These are phyloP conservation scores for Candida schatavii DNA, from an alignment of 805 yeast genomes.

Conservation along the genomic window DNA sequence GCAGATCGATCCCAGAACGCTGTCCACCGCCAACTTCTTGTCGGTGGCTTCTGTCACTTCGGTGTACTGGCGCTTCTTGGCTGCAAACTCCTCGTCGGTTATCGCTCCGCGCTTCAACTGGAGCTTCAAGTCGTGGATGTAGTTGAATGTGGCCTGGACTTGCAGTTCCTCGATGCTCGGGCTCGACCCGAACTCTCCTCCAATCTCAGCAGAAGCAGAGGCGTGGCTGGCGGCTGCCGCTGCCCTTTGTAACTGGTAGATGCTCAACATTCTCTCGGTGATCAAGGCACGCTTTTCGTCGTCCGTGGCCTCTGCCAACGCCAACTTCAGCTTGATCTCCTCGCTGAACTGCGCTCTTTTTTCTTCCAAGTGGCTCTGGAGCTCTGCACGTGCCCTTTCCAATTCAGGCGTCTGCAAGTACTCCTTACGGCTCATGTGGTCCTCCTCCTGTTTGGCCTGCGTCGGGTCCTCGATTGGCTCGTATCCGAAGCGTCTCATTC, in stretches of 20 bases:
- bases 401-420: constrained; percentile 54
- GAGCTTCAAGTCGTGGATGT: constrained; percentile 44
- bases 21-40: constrained; percentile 45
- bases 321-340: constrained; percentile 10
- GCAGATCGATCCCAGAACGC: constrained; percentile 36
- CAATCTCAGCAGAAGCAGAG: too few relatives aligned
- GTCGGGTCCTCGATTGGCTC: constrained; percentile 47
- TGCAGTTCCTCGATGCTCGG: constrained; percentile 53
- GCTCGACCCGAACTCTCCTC: too few relatives aligned
- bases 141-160: constrained; percentile 53
- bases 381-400: constrained; percentile 33
- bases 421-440: constrained; percentile 66
- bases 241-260: constrained; percentile 44
- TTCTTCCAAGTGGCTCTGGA: constrained; percentile 28
- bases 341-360: constrained; percentile 13
- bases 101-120: constrained; percentile 36
- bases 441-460: constrained; percentile 57
- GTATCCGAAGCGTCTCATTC: constrained; percentile 80
- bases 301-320: constrained; percentile 18
- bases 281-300: constrained; percentile 31
- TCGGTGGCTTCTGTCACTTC: constrained; percentile 42
- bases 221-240: too few relatives aligned
- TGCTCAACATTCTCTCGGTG: constrained; percentile 50
- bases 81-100: constrained; percentile 20
- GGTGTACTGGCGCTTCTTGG: constrained; percentile 25